Percentiles rank a stretch among this genome's conserved stretches.
These are phyloP conservation scores for Smithsoniella earleae DNA, from an alignment of 163 green algal species.

Conservation along the genomic window DNA sequence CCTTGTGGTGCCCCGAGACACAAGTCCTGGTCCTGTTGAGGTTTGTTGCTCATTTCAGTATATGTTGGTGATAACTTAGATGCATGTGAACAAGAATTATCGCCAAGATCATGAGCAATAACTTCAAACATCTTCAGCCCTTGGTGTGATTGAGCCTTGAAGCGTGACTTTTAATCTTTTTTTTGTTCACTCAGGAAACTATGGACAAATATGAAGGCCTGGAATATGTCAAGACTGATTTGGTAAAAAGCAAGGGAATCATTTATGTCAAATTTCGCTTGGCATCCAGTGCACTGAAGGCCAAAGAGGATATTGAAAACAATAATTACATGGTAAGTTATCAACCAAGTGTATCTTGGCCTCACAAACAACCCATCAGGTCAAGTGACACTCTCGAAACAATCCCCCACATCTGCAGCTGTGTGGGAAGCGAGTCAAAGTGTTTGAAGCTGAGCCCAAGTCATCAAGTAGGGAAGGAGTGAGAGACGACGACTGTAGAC, in stretches of 20 bases:
- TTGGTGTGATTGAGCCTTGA: no score
- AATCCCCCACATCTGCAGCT: conserved; percentile 17
- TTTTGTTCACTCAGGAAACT: conserved; percentile 43
- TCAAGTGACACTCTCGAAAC: no score
- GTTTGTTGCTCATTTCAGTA: no score
- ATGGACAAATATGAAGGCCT: conserved; percentile 59
- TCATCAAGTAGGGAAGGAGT: not conserved
- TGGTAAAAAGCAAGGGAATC: conserved; percentile 75
- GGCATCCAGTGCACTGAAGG: conserved; percentile 60
- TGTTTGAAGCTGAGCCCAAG: conserved; percentile 29
- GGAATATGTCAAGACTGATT: conserved; percentile 86
- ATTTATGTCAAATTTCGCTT: conserved; percentile 81
- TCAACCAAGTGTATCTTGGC: not conserved
- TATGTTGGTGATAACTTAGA: no score
- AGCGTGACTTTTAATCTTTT: no score
- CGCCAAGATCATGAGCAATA: no score
- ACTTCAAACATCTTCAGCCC: no score
- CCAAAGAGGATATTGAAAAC: conserved; percentile 57
- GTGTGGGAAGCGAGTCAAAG: conserved; percentile 16
- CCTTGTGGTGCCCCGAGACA: conserved; percentile 19
- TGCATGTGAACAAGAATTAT: no score
- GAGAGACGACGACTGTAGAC: not conserved
- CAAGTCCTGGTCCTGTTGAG: conserved; percentile 23
- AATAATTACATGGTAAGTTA: conserved; percentile 26
- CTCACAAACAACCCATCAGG: not conserved